A percentile compares a stretch with the other conserved stretches of the same genome.
These are phyloP conservation scores for Alternaria ethzedia DNA, from an alignment of 2,329 filamentous ascomycete genomes.

Conservation along the genomic window DNA sequence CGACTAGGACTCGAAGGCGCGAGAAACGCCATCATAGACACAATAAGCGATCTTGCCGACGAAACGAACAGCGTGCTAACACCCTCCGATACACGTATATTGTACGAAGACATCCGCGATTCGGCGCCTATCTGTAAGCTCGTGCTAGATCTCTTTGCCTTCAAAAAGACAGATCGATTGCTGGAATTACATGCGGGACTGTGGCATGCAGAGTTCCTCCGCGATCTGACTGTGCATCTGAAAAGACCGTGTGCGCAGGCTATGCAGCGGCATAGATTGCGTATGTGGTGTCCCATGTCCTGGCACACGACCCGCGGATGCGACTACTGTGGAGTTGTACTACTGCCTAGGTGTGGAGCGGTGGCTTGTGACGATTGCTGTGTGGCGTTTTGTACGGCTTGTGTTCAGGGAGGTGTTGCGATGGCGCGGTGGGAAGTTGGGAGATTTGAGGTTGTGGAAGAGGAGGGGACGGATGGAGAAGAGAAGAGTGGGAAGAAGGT, in stretches of 20 bases:
- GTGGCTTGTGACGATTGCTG: slow-evolving; percentile 51
- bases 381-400: slow-evolving; percentile 50
- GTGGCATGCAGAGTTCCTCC: slow-evolving; percentile 57
- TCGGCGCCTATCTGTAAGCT: slow-evolving; percentile 49
- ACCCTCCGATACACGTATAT: slow-evolving; percentile 55
- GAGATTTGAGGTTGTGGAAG: slow-evolving; percentile 14
- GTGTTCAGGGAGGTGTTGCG: slow-evolving; percentile 43
- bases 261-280: slow-evolving; percentile 50
- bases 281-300: slow-evolving; percentile 49
- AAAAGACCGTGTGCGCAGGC: slow-evolving; percentile 54
- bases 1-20: slow-evolving; percentile 55
- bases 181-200: slow-evolving; percentile 54
- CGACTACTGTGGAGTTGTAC: slow-evolving; percentile 43
- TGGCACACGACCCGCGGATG: slow-evolving; percentile 47
- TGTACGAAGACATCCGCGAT: slow-evolving; percentile 54
- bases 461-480: slow-evolving; percentile 27
- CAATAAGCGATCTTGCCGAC: slow-evolving; percentile 54
- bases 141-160: slow-evolving; percentile 58
- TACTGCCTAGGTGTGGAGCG: slow-evolving; percentile 49
- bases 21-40: slow-evolving; percentile 53
- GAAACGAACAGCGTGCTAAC: slow-evolving; percentile 58
- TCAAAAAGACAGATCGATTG: slow-evolving; percentile 60
- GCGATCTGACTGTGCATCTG: slow-evolving; percentile 55
- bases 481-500: slow-evolving; percentile 32
- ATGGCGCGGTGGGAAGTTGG: slow-evolving; percentile 43